Percentiles rank a stretch among this genome's conserved stretches.
phyloP scores from a whole-genome alignment of 1,284 basidiomycete species.

The Abortiporus biennis region DNA sequence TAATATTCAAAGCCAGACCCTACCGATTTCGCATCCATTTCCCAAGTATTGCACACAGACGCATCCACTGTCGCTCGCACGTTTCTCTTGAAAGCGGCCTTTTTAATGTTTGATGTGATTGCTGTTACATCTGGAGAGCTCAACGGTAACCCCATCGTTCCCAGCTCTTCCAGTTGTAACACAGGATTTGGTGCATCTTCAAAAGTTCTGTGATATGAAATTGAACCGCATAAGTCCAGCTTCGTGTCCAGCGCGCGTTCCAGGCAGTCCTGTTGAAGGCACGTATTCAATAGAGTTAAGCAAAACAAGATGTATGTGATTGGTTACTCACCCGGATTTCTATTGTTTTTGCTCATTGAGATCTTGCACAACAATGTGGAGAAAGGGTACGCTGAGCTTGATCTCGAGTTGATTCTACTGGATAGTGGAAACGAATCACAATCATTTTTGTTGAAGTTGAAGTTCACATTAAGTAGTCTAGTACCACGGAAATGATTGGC shows the following conservation, averaged over 20 bases:
- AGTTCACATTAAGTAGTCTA: too few relatives aligned
- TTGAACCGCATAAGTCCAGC: slow-evolving; percentile 25
- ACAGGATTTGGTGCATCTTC: slow-evolving; percentile 22
- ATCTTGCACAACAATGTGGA: too few relatives aligned
- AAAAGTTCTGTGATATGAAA: slow-evolving; percentile 17
- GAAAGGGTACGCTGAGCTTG: too few relatives aligned
- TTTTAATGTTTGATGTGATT: slow-evolving; percentile 24
- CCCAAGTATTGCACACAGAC: slow-evolving; percentile 23
- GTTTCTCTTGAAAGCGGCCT: slow-evolving; percentile 29
- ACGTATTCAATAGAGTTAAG: neutral
- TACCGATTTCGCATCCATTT: slow-evolving; percentile 20
- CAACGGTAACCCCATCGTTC: slow-evolving; percentile 32
- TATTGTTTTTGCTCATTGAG: too few relatives aligned
- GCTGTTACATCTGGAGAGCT: slow-evolving; percentile 28
- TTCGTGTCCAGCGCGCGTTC: slow-evolving; percentile 19
- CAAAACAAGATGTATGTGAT: neutral
- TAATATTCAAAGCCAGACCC: neutral
- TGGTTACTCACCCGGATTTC: neutral
- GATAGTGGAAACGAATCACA: too few relatives aligned
- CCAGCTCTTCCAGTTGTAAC: slow-evolving; percentile 17
- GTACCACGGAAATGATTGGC: too few relatives aligned
- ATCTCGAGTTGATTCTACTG: too few relatives aligned
- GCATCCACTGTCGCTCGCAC: slow-evolving; percentile 21
- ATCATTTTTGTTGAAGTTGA: too few relatives aligned
- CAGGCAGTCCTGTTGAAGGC: slow-evolving; percentile 20